Evolutionary conservation across 768 basidiomycete species (phyloP).

Genomic region (Rhodotorula babjevae): DNA sequence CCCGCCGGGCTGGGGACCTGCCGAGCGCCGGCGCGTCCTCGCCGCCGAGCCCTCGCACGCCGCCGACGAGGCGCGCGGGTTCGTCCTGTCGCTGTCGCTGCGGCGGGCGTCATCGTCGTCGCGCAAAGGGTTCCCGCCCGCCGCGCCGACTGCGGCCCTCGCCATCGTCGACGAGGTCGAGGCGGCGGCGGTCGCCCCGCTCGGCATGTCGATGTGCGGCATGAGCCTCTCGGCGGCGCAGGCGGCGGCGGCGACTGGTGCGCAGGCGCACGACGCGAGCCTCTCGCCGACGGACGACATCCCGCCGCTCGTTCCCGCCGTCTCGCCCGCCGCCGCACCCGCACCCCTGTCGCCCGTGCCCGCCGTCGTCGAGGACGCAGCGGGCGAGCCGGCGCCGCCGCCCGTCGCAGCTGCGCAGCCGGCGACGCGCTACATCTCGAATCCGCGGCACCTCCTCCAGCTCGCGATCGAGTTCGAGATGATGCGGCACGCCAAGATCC

Average conservation of each 20-base stretch:
- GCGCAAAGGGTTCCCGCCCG: not conserved
- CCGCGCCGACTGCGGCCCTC: not conserved
- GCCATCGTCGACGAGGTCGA: conserved; percentile 4
- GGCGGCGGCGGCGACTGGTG: not conserved
- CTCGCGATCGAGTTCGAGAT: conserved; percentile 37
- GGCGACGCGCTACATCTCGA: conserved; percentile 31
- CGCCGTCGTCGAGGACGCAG: not conserved
- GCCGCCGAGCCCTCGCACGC: conserved; percentile 26
- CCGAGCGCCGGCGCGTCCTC: conserved; percentile 23
- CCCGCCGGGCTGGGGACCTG: conserved; percentile 23
- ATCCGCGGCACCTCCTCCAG: conserved; percentile 35
- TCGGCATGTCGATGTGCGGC: not conserved
- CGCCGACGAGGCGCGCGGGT: conserved; percentile 27
- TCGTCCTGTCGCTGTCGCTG: not conserved
- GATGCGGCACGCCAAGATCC: conserved; percentile 38
- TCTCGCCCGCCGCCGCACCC: not conserved
- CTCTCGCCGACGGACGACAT: conserved; percentile 3
- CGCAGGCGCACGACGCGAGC: not conserved
- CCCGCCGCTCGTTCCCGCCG: conserved; percentile 1
- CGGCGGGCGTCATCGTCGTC: not conserved
- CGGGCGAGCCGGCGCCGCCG: not conserved
- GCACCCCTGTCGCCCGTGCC: not conserved
- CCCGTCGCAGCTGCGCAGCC: not conserved
- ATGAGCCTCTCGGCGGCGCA: not conserved
- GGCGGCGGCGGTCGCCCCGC: not conserved